A percentile compares a stretch with the other conserved stretches of the same genome.
These are phyloP conservation scores for Mucuna pruriens DNA, from an alignment of 306 rosid genomes.

Conservation along the genomic window DNA sequence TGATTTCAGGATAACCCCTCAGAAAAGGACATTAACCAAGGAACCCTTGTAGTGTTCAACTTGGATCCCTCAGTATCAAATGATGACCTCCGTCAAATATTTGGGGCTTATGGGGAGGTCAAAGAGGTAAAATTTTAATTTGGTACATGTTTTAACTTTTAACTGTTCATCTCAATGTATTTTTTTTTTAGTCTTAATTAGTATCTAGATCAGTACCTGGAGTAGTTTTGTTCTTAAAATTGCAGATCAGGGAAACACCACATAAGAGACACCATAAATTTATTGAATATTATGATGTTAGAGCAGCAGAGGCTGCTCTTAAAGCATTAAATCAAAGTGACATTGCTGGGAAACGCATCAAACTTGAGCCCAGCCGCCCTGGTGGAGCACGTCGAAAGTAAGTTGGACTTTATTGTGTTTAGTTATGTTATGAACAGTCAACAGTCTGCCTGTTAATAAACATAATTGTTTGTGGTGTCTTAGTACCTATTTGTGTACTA, in stretches of 20 bases:
- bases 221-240: slow-evolving; percentile 28
- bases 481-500: not conserved
- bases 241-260: slow-evolving; percentile 94
- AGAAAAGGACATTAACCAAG: slow-evolving; percentile 91
- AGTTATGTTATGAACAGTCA: not conserved
- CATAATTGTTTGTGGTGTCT: not conserved
- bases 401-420: slow-evolving; percentile 36
- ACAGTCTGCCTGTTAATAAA: not conserved
- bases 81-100: slow-evolving; percentile 87
- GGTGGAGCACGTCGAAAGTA: slow-evolving; percentile 96
- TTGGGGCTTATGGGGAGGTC: slow-evolving; percentile 91
- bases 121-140: slow-evolving; percentile 64
- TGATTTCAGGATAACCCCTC: slow-evolving; percentile 84
- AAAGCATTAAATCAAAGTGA: slow-evolving; percentile 87
- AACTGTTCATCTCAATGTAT: slow-evolving; percentile 9
- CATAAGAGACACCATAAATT: slow-evolving; percentile 93
- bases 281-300: slow-evolving; percentile 86
- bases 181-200: slow-evolving; percentile 1
- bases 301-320: slow-evolving; percentile 89
- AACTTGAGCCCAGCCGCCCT: slow-evolving; percentile 96
- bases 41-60: slow-evolving; percentile 94
- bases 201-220: not conserved
- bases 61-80: slow-evolving; percentile 88
- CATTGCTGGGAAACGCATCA: slow-evolving; percentile 91
- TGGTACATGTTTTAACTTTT: not conserved